Percentiles rank a stretch among this genome's conserved stretches.
These are phyloP conservation scores for Fusarium goolgardi DNA, from an alignment of 2,329 filamentous ascomycete species.

Conservation along the genomic window DNA sequence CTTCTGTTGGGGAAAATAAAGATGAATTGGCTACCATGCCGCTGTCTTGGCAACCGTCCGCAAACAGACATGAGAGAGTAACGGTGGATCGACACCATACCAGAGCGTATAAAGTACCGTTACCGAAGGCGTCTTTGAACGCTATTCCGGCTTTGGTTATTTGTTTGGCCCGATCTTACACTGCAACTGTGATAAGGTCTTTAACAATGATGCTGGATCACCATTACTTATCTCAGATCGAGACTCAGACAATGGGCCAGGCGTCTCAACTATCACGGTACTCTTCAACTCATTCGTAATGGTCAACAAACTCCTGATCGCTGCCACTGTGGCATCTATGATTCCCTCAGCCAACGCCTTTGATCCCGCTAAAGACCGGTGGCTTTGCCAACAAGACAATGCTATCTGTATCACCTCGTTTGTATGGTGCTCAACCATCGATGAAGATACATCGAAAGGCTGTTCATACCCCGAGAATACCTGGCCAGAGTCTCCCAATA, in stretches of 20 bases:
- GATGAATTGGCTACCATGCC: background rate
- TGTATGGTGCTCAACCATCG: constrained; percentile 33
- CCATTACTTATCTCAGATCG: background rate
- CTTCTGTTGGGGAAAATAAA: background rate
- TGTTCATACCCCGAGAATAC: constrained; percentile 23
- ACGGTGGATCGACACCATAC: constrained; percentile 11
- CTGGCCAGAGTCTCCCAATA: constrained; percentile 11
- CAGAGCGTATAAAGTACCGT: constrained; percentile 2
- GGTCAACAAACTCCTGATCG: constrained; percentile 10
- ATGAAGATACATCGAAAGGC: constrained; percentile 23
- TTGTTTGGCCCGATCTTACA: background rate
- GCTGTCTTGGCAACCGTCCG: background rate
- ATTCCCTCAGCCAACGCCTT: constrained; percentile 6
- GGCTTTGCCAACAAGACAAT: constrained; percentile 29
- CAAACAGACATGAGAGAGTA: constrained; percentile 12
- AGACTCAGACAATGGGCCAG: background rate
- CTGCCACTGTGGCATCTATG: constrained; percentile 1
- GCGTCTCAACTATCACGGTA: background rate
- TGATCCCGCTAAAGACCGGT: constrained; percentile 25
- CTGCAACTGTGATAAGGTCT: background rate
- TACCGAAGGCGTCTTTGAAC: constrained; percentile 6
- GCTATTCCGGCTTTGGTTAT: constrained; percentile 3
- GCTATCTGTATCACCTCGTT: constrained; percentile 38
- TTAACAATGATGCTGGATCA: background rate
- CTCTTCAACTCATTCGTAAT: background rate